A percentile compares a stretch with the other conserved stretches of the same genome.
These are phyloP conservation scores for Rhodotorula sp. DNA, from an alignment of 1,284 basidiomycete species.

Conservation along the genomic window DNA sequence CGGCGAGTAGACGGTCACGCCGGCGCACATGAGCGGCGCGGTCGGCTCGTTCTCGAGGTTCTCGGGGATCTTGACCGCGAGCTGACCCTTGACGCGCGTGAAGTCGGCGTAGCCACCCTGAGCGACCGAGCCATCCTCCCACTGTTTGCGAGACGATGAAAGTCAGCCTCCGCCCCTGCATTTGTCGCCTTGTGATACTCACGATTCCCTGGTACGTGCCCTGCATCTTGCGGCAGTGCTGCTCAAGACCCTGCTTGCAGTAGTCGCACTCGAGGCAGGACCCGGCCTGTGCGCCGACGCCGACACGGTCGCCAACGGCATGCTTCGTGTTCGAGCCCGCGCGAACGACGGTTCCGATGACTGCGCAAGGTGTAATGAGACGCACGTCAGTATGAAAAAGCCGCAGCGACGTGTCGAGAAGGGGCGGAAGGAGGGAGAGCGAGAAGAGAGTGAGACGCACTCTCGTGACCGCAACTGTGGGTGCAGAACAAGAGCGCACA, in stretches of 20 bases:
- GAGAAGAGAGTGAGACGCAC: not conserved
- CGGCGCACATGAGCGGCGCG: conserved; percentile 50
- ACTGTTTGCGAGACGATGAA: not conserved
- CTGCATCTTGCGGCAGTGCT: conserved; percentile 49
- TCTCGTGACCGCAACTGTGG: conserved; percentile 27
- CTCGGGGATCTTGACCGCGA: conserved; percentile 70
- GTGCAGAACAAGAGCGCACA: not conserved
- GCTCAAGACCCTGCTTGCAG: conserved; percentile 53
- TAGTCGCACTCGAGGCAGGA: conserved; percentile 52
- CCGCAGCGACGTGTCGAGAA: not conserved
- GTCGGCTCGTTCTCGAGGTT: conserved; percentile 60
- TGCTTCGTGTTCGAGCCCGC: conserved; percentile 52
- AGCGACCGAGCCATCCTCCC: conserved; percentile 53
- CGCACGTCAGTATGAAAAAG: not conserved
- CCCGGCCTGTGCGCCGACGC: conserved; percentile 56
- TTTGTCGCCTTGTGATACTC: no score
- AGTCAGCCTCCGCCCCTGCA: no score
- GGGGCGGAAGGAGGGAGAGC: not conserved
- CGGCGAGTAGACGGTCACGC: conserved; percentile 56
- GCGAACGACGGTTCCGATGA: conserved; percentile 53
- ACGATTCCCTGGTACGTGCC: conserved; percentile 7
- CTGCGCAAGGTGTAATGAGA: no score
- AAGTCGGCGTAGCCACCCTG: conserved; percentile 66
- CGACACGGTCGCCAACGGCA: conserved; percentile 55
- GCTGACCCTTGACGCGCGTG: conserved; percentile 60